Percentiles rank a stretch among this genome's conserved stretches.
Conservation (phyloP, 225 moss, liverwort and hornwort species). For the Physcomitrellopsis africana region DNA sequence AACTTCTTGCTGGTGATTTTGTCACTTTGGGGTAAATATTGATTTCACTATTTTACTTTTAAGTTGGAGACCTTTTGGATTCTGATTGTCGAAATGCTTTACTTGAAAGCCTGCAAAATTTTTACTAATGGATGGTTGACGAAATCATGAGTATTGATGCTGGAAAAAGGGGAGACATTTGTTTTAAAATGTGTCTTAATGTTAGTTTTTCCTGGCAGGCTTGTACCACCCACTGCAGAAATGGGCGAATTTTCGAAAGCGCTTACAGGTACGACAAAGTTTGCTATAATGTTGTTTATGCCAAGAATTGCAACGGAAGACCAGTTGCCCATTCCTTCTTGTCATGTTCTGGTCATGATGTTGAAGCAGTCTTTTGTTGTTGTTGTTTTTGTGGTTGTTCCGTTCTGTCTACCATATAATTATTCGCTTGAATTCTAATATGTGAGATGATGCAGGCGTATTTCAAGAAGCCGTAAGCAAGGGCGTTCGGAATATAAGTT, state of each 20-base stretch:
- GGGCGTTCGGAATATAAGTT: constrained; percentile 86
- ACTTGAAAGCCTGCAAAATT: background rate
- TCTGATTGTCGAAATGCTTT: background rate
- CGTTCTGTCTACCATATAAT: background rate
- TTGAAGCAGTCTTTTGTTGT: background rate
- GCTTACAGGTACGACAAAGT: constrained; percentile 40
- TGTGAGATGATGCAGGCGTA: constrained; percentile 51
- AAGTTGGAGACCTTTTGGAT: background rate
- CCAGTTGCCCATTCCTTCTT: background rate
- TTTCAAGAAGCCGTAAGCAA: constrained; percentile 86
- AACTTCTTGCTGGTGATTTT: constrained; percentile 84
- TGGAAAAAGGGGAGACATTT: background rate
- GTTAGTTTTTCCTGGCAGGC: constrained; percentile 35
- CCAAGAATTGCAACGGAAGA: background rate
- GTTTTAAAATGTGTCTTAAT: background rate
- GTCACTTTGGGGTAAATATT: constrained; percentile 77
- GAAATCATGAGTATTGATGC: background rate
- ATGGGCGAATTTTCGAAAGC: constrained; percentile 57
- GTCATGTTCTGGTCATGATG: background rate
- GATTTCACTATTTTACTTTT: background rate
- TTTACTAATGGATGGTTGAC: background rate
- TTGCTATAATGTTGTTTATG: background rate
- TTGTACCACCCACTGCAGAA: constrained; percentile 59
- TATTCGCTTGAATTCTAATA: constrained; percentile 9
- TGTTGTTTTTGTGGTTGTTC: too few relatives aligned